Conservation (phyloP, 176 grass and related monocot genomes). For the Oryza glumipatula region DNA sequence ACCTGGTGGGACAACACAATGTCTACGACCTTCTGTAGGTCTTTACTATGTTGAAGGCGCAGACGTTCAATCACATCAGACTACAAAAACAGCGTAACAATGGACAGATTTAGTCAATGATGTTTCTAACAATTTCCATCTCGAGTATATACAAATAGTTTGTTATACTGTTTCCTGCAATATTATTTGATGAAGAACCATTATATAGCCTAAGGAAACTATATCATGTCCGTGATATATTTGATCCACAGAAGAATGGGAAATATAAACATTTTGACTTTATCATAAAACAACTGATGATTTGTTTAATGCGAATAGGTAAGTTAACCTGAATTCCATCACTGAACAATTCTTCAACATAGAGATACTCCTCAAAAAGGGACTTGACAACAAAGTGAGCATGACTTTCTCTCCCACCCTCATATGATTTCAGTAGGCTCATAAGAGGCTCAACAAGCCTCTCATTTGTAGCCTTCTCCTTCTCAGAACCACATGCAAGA, state of each 20-base stretch:
- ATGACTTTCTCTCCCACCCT: constrained; percentile 90
- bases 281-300: constrained; percentile 31
- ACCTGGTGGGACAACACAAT: constrained; percentile 98
- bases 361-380: constrained; percentile 88
- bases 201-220: not conserved
- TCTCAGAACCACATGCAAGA: constrained; percentile 62
- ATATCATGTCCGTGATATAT: not conserved
- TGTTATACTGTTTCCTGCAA: not conserved
- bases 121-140: not conserved
- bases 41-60: constrained; percentile 83
- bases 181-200: not conserved
- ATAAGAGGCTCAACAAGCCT: constrained; percentile 91
- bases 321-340: constrained; percentile 79
- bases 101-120: not conserved
- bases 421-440: constrained; percentile 88
- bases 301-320: not conserved
- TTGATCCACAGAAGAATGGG: constrained; percentile 6
- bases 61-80: constrained; percentile 89
- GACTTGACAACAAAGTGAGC: constrained; percentile 81
- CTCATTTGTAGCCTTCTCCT: constrained; percentile 79
- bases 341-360: constrained; percentile 93
- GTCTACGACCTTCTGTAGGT: constrained; percentile 81
- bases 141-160: constrained; percentile 5
- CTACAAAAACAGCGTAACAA: constrained; percentile 42
- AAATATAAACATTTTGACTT: not conserved